Percentiles rank a stretch among this genome's conserved stretches.
These are phyloP conservation scores for Lactifluus piperatus DNA, from an alignment of 768 basidiomycete genomes.

Conservation along the genomic window DNA sequence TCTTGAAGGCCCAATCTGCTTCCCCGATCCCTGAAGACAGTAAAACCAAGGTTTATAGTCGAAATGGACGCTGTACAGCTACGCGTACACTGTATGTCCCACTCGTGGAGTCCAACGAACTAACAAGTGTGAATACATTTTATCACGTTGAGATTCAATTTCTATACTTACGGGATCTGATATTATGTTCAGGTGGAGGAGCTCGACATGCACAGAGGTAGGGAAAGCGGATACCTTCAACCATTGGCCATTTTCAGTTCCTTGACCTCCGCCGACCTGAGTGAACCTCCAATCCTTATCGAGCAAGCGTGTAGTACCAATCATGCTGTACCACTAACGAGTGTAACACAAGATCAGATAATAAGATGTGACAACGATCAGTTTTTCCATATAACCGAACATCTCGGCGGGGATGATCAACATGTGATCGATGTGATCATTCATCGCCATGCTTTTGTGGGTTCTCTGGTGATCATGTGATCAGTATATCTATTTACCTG, in stretches of 20 bases:
- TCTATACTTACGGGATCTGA: constrained; percentile 63
- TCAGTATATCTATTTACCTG: too few relatives aligned
- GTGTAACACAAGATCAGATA: constrained; percentile 1
- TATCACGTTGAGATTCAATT: background rate
- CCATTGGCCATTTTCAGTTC: constrained; percentile 54
- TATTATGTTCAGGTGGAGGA: constrained; percentile 62
- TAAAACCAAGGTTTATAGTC: background rate
- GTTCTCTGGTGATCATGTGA: too few relatives aligned
- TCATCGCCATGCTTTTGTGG: too few relatives aligned
- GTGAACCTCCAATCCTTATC: constrained; percentile 55
- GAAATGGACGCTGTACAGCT: background rate
- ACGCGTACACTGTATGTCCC: constrained; percentile 79
- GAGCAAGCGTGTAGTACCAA: constrained; percentile 25
- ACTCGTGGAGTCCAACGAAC: constrained; percentile 76
- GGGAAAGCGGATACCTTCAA: constrained; percentile 56
- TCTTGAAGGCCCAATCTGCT: constrained; percentile 75
- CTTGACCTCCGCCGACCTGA: constrained; percentile 52
- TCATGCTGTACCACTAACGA: constrained; percentile 19
- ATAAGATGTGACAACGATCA: too few relatives aligned
- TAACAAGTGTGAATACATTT: constrained; percentile 25
- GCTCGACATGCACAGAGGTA: constrained; percentile 82
- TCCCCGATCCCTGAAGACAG: constrained; percentile 73
- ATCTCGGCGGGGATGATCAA: too few relatives aligned
- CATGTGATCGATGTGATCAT: too few relatives aligned
- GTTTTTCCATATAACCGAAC: too few relatives aligned